phyloP scores from a whole-genome alignment of 352 stramenopile genomes.

The Blastocystis sp. region DNA sequence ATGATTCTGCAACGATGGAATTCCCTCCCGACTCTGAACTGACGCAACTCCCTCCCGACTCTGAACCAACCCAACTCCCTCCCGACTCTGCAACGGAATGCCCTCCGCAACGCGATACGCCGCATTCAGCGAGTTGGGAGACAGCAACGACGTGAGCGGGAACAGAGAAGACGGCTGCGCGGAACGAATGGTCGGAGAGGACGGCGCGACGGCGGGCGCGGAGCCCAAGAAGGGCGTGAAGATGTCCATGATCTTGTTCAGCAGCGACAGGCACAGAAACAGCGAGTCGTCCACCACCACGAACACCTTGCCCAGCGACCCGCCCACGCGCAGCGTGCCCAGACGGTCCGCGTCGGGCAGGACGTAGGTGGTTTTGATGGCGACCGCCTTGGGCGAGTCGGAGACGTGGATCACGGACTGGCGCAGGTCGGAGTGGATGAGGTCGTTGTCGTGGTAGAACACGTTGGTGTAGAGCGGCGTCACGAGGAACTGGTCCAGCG shows the following conservation, averaged over 20 bases:
- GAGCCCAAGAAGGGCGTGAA: not conserved
- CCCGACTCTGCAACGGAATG: not conserved
- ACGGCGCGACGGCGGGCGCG: not conserved
- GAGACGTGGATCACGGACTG: slow-evolving; percentile 4
- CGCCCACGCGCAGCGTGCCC: not conserved
- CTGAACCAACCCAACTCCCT: not conserved
- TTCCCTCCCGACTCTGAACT: not conserved
- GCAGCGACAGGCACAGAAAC: not conserved
- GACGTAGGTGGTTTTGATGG: slow-evolving; percentile 16
- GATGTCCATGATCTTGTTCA: not conserved
- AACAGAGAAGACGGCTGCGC: too few species aligned
- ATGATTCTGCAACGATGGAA: not conserved
- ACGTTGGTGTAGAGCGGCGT: slow-evolving; percentile 11
- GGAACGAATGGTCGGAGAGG: too few species aligned
- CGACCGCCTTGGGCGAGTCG: not conserved
- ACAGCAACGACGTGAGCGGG: too few species aligned
- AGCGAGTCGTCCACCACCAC: not conserved
- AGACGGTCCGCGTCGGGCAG: not conserved
- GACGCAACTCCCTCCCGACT: not conserved
- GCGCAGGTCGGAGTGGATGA: not conserved
- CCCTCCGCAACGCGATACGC: too few species aligned
- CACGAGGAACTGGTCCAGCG: not conserved
- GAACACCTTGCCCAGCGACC: not conserved
- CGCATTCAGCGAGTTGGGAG: not conserved
- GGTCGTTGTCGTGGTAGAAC: not conserved